Conservation (phyloP, 192 early-diverging fungal genomes). For the Cetraspora pellucida region DNA sequence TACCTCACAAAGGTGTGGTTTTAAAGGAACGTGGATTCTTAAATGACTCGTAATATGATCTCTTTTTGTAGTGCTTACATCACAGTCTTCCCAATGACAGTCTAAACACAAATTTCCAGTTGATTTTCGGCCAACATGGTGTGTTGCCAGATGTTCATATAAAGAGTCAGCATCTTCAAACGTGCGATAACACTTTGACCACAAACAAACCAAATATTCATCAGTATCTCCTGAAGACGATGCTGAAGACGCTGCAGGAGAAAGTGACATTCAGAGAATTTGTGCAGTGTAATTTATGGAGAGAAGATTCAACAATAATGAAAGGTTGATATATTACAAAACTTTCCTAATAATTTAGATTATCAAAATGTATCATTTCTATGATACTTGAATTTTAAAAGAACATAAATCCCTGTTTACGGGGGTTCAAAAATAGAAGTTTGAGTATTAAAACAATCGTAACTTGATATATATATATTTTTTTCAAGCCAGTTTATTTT, state of each 20-base stretch:
- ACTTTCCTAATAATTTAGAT: too few species aligned
- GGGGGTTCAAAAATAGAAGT: too few species aligned
- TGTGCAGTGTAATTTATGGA: neutral
- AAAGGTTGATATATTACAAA: too few species aligned
- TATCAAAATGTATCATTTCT: too few species aligned
- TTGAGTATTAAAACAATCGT: too few species aligned
- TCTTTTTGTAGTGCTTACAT: conserved; percentile 75
- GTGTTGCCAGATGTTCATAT: conserved; percentile 82
- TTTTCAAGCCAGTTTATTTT: too few species aligned
- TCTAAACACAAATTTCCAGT: conserved; percentile 84
- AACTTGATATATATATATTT: too few species aligned
- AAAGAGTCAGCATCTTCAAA: conserved; percentile 83
- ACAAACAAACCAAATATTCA: conserved; percentile 42
- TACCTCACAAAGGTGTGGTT: conserved; percentile 84
- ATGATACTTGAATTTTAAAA: too few species aligned
- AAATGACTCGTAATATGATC: conserved; percentile 98
- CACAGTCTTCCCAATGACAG: conserved; percentile 89
- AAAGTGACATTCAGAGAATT: neutral
- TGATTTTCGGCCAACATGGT: conserved; percentile 90
- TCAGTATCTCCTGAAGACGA: neutral
- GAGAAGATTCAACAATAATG: neutral
- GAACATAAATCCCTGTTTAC: too few species aligned
- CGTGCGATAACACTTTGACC: conserved; percentile 47
- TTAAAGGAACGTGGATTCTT: conserved; percentile 88
- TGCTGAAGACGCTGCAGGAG: neutral